A percentile compares a stretch with the other conserved stretches of the same genome.
Evolutionary conservation across 805 yeast genomes (phyloP).

Genomic region (Kregervanrija delftensis): DNA sequence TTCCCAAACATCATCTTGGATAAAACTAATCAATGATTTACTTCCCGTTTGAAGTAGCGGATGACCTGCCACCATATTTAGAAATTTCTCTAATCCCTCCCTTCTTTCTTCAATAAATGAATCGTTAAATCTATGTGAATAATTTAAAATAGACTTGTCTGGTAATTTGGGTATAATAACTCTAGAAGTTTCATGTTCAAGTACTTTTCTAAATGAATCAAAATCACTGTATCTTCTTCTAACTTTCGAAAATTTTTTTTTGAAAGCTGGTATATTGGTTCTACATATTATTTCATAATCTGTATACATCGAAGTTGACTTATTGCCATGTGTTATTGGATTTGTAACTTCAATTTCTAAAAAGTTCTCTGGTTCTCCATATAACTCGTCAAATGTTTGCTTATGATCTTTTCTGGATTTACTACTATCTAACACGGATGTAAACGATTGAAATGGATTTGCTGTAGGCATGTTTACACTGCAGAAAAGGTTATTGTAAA

Average conservation of each 20-base stretch:
- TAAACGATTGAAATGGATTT: conserved; percentile 28
- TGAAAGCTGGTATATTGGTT: conserved; percentile 87
- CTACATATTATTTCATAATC: conserved; percentile 88
- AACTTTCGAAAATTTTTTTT: conserved; percentile 53
- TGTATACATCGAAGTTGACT: conserved; percentile 60
- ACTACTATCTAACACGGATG: conserved; percentile 16
- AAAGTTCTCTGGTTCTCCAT: conserved; percentile 92
- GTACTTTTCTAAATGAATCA: conserved; percentile 66
- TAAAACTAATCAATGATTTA: conserved; percentile 67
- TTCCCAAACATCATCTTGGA: conserved; percentile 84
- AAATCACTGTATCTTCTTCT: conserved; percentile 89
- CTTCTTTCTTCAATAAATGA: conserved; percentile 79
- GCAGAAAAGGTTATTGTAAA: too few species aligned
- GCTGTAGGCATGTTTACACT: conserved; percentile 18
- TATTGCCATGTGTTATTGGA: conserved; percentile 67
- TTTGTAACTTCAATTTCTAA: conserved; percentile 83
- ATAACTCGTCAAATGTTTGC: conserved; percentile 73
- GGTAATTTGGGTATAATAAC: conserved; percentile 86
- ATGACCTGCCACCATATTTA: conserved; percentile 79
- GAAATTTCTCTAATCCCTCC: conserved; percentile 74
- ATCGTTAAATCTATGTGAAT: conserved; percentile 67
- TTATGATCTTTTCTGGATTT: conserved; percentile 25
- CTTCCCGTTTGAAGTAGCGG: conserved; percentile 89
- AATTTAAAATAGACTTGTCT: conserved; percentile 61
- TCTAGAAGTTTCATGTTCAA: conserved; percentile 69